Percentiles rank a stretch among this genome's conserved stretches.
These are phyloP conservation scores for Geotrichum armillariae DNA, from an alignment of 1,139 yeast genomes.

Conservation along the genomic window DNA sequence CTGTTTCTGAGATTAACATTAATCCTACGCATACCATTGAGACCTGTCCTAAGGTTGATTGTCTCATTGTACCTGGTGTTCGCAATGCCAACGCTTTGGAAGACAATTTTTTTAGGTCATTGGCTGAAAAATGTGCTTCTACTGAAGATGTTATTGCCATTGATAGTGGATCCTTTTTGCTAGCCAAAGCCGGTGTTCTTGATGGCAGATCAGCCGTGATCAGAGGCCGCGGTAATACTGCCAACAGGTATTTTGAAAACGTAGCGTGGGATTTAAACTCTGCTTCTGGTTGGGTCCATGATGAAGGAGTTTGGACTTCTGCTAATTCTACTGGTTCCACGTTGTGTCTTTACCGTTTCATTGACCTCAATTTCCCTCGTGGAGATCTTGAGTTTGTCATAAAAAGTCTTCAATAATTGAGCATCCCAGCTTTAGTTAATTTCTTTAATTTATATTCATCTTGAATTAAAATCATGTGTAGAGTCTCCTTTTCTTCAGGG, in stretches of 20 bases:
- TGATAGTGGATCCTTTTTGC: conserved; percentile 15
- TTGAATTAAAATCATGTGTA: too few relatives aligned
- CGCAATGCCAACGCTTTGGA: background rate
- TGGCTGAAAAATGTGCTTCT: background rate
- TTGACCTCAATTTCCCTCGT: background rate
- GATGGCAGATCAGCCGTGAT: conserved; percentile 15
- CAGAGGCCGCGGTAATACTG: too few relatives aligned
- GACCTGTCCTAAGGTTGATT: conserved; percentile 17
- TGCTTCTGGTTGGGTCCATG: conserved; percentile 5
- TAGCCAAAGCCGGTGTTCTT: conserved; percentile 19
- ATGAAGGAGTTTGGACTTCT: conserved; percentile 17
- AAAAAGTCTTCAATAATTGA: background rate
- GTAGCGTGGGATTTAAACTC: conserved; percentile 10
- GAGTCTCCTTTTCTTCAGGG: too few relatives aligned
- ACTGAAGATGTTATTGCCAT: conserved; percentile 12
- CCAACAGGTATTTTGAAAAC: conserved; percentile 4
- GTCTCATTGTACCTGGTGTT: conserved; percentile 18
- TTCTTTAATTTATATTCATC: too few relatives aligned
- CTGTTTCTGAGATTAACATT: background rate
- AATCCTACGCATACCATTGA: conserved; percentile 6
- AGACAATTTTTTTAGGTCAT: background rate
- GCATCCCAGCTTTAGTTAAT: too few relatives aligned
- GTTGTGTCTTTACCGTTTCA: conserved; percentile 8
- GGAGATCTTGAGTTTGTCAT: background rate
- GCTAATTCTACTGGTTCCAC: conserved; percentile 3